These are phyloP conservation scores for Plantago rigida DNA, from an alignment of 305 asterid genomes.

Conservation along the genomic window DNA sequence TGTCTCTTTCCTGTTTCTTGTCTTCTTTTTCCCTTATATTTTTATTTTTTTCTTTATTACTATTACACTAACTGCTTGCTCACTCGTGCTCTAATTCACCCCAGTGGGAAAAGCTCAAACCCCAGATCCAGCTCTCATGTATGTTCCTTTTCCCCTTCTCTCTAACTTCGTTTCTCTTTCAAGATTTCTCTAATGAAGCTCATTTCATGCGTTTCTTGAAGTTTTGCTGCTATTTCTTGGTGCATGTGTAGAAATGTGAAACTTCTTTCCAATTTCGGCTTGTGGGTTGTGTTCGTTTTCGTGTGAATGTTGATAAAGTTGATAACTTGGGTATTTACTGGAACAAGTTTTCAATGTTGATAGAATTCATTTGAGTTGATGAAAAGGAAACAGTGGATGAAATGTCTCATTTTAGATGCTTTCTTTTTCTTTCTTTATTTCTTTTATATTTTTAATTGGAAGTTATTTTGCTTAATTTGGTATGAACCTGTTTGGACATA, in stretches of 20 bases:
- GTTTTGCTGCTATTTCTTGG: neutral
- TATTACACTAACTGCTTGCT: constrained; percentile 2
- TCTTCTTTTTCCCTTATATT: constrained; percentile 15
- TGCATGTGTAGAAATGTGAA: neutral
- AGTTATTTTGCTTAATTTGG: neutral
- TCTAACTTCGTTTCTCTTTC: constrained; percentile 1
- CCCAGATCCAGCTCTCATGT: constrained; percentile 41
- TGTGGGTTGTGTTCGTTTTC: constrained; percentile 5
- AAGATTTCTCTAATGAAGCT: constrained; percentile 10
- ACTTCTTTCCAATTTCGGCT: constrained; percentile 12
- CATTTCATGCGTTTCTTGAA: too few species aligned
- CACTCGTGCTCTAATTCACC: constrained; percentile 29
- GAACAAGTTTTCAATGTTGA: neutral
- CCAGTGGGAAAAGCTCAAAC: constrained; percentile 30
- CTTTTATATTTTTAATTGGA: neutral
- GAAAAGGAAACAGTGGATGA: neutral
- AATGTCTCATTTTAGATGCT: too few species aligned
- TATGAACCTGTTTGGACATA: neutral
- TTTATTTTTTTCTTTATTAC: constrained; percentile 12
- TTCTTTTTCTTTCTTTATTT: neutral
- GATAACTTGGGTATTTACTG: neutral
- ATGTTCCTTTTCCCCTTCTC: constrained; percentile 2
- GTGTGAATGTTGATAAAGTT: neutral
- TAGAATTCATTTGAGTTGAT: neutral
- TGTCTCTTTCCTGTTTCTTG: constrained; percentile 27